Evolutionary conservation across 2,329 filamentous ascomycete genomes (phyloP).

Genomic region (Paraconiothyrium brasiliense): DNA sequence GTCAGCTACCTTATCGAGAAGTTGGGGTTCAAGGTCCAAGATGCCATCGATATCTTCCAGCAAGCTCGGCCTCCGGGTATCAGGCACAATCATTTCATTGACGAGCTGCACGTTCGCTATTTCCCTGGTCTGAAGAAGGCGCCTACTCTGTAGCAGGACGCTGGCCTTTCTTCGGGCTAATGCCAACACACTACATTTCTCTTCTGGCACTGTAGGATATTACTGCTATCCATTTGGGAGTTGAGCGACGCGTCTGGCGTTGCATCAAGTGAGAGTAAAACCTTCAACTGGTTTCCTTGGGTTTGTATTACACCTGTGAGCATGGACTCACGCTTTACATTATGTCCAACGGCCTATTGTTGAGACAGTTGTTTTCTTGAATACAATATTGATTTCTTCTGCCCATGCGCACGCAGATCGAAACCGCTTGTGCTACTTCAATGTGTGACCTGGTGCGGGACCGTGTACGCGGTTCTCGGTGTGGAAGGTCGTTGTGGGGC

Average conservation of each 20-base stretch:
- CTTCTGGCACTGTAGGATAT: slow-evolving; percentile 12
- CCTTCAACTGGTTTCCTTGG: neutral
- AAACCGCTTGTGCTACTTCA: no score
- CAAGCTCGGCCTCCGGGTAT: slow-evolving; percentile 80
- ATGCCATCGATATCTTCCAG: slow-evolving; percentile 82
- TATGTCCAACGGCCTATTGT: neutral
- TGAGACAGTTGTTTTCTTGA: neutral
- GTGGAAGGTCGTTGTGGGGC: no score
- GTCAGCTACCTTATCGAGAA: slow-evolving; percentile 90
- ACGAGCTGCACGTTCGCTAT: slow-evolving; percentile 84
- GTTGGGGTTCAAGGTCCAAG: slow-evolving; percentile 74
- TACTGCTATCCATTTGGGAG: neutral
- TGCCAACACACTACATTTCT: neutral
- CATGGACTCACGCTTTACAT: neutral
- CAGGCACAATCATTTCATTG: slow-evolving; percentile 86
- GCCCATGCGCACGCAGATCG: neutral
- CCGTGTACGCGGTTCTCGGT: no score
- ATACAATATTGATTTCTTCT: neutral
- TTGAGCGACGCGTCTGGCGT: slow-evolving; percentile 15
- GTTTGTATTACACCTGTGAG: neutral
- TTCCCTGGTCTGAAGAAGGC: slow-evolving; percentile 57
- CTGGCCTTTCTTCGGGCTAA: neutral
- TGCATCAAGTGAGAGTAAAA: neutral
- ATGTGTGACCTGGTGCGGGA: no score
- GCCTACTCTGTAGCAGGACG: slow-evolving; percentile 33